These are phyloP conservation scores for Cyphellophora europaea DNA, from an alignment of 2,329 filamentous ascomycete genomes.

Conservation along the genomic window DNA sequence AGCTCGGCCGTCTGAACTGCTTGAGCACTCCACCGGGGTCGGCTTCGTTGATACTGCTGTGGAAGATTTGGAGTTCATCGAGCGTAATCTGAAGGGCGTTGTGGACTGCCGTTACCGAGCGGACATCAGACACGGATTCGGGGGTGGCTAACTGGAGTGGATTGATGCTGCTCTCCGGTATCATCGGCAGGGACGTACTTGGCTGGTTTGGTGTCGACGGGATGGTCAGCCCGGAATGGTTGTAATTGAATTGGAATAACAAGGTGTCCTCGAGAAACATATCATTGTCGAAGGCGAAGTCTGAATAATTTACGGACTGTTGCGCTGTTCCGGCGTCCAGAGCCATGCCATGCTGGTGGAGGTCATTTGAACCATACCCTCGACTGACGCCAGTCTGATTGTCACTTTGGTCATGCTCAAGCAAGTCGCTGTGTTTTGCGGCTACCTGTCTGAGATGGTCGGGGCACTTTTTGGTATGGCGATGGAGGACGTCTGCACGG, in stretches of 20 bases:
- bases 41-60: slow-evolving; percentile 1
- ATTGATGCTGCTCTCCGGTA: not conserved
- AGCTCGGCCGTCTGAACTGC: slow-evolving; percentile 1
- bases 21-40: not conserved
- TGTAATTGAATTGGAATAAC: slow-evolving; percentile 6
- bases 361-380: no score
- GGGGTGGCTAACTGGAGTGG: not conserved
- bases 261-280: slow-evolving; percentile 6
- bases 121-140: not conserved
- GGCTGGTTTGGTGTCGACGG: slow-evolving; percentile 1
- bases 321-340: not conserved
- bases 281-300: slow-evolving; percentile 5
- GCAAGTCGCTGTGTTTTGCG: no score
- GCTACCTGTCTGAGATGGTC: no score
- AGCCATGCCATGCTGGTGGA: no score
- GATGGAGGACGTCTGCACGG: slow-evolving; percentile 4
- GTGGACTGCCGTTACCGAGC: not conserved
- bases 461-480: slow-evolving; percentile 4
- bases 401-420: no score
- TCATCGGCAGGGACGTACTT: not conserved
- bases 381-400: no score
- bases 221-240: slow-evolving; percentile 5
- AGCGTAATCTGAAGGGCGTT: slow-evolving; percentile 3
- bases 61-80: slow-evolving; percentile 4
- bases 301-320: slow-evolving; percentile 1